phyloP scores from a whole-genome alignment of 352 stramenopile species.

The Blastocystis sp. region DNA sequence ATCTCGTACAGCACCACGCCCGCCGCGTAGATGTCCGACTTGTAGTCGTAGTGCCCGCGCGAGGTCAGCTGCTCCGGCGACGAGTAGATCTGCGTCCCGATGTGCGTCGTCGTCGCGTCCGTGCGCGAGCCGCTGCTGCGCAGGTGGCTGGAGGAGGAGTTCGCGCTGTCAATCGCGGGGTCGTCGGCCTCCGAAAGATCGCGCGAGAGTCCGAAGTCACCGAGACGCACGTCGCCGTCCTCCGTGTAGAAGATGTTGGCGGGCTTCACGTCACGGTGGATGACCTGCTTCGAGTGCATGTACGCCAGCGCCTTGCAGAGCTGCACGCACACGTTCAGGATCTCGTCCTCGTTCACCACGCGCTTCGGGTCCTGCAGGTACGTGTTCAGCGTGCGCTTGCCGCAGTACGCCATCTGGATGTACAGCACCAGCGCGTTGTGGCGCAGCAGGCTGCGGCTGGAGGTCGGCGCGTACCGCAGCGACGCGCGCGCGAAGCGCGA shows the following conservation, averaged over 20 bases:
- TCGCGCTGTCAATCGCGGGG: conserved; percentile 69
- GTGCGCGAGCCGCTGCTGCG: conserved; percentile 15
- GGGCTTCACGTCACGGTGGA: conserved; percentile 85
- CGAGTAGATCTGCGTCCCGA: conserved; percentile 85
- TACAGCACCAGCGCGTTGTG: conserved; percentile 81
- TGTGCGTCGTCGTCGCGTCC: conserved; percentile 79
- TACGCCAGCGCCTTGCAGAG: conserved; percentile 84
- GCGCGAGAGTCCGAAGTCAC: conserved; percentile 83
- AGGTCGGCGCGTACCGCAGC: background rate
- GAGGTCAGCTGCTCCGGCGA: conserved; percentile 84
- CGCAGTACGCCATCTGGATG: conserved; percentile 88
- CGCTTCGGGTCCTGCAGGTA: conserved; percentile 78
- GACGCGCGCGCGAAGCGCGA: background rate
- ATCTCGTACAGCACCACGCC: conserved; percentile 87
- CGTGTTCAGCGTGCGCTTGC: conserved; percentile 80
- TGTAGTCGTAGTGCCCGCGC: conserved; percentile 82
- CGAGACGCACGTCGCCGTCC: conserved; percentile 82
- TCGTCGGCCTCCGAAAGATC: conserved; percentile 74
- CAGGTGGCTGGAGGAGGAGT: conserved; percentile 72
- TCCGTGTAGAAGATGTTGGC: conserved; percentile 86
- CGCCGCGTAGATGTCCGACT: conserved; percentile 85
- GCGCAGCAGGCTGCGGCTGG: conserved; percentile 12
- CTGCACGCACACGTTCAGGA: conserved; percentile 83
- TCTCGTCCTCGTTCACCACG: conserved; percentile 78
- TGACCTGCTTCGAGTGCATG: conserved; percentile 83